phyloP scores from a whole-genome alignment of 495 filamentous ascomycete species.

The Trichoderma gamsii region DNA sequence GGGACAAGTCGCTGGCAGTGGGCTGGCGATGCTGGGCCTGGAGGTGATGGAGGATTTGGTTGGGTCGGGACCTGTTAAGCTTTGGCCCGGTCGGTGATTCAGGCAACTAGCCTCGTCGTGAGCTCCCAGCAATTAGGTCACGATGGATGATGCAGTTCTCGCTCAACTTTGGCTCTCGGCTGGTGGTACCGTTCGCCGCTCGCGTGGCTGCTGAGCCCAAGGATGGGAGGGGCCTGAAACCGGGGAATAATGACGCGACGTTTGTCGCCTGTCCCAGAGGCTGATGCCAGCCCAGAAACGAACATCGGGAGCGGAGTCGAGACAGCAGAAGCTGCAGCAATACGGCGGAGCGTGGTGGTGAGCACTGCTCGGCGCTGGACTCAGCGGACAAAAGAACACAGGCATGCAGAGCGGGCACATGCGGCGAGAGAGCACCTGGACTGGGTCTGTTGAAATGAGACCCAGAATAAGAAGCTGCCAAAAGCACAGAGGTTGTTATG shows the following conservation, averaged over 20 bases:
- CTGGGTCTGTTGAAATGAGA: not conserved
- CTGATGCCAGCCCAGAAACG: not conserved
- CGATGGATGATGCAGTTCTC: constrained; percentile 5
- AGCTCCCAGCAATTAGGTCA: constrained; percentile 2
- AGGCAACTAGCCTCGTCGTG: not conserved
- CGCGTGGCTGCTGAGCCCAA: not conserved
- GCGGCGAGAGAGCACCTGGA: not conserved
- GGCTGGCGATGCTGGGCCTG: not conserved
- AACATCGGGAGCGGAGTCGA: not conserved
- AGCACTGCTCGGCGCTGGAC: not conserved
- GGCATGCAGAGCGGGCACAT: not conserved
- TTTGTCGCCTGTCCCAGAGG: not conserved
- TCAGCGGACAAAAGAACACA: not conserved
- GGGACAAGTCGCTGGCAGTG: not conserved
- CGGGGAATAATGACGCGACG: constrained; percentile 5
- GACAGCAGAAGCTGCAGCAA: not conserved
- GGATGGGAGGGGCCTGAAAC: not conserved
- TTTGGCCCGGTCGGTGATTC: constrained; percentile 6
- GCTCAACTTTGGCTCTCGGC: not conserved
- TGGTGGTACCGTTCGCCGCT: constrained; percentile 8
- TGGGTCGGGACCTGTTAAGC: constrained; percentile 7
- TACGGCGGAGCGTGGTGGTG: not conserved
- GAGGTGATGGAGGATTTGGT: not conserved
- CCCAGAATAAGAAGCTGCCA: not conserved
- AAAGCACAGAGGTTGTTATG: not conserved